Percentiles rank a stretch among this genome's conserved stretches.
Evolutionary conservation across 805 yeast species (phyloP).

Genomic region (Kodamaea fukazawae): DNA sequence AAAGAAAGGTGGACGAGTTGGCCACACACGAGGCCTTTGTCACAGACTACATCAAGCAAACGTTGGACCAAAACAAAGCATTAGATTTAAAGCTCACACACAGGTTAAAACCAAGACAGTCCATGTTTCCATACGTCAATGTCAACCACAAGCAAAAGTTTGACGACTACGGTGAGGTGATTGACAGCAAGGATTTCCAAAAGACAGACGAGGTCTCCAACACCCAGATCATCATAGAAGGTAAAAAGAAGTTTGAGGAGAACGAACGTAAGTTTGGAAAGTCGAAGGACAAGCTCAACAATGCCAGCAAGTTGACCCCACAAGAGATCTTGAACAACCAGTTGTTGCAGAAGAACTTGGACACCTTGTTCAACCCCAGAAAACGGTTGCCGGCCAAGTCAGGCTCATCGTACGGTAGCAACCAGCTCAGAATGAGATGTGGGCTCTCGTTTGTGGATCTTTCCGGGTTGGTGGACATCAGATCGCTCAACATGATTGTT

Average conservation of each 20-base stretch:
- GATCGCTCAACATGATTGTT: conserved; percentile 76
- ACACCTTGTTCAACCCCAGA: conserved; percentile 52
- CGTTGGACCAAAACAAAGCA: conserved; percentile 43
- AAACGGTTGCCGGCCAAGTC: conserved; percentile 32
- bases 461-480: conserved; percentile 77
- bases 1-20: conserved; percentile 25
- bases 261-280: conserved; percentile 26
- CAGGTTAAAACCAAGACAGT: conserved; percentile 49
- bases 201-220: conserved; percentile 49
- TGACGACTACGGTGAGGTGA: conserved; percentile 87
- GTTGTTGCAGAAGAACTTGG: conserved; percentile 39
- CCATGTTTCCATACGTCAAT: conserved; percentile 74
- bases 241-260: conserved; percentile 36
- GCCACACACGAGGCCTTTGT: conserved; percentile 42
- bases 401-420: conserved; percentile 20
- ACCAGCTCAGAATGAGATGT: conserved; percentile 57
- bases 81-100: conserved; percentile 51
- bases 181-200: conserved; percentile 63
- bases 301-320: conserved; percentile 36
- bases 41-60: conserved; percentile 35
- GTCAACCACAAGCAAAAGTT: conserved; percentile 48
- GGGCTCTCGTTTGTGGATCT: conserved; percentile 75
- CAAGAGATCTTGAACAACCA: conserved; percentile 43
- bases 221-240: conserved; percentile 34
- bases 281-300: conserved; percentile 15